Evolutionary conservation across 352 stramenopile genomes (phyloP), one percentile per base, ranked within the genome.

Genomic region (Globisporangium cederbergense): DNA sequence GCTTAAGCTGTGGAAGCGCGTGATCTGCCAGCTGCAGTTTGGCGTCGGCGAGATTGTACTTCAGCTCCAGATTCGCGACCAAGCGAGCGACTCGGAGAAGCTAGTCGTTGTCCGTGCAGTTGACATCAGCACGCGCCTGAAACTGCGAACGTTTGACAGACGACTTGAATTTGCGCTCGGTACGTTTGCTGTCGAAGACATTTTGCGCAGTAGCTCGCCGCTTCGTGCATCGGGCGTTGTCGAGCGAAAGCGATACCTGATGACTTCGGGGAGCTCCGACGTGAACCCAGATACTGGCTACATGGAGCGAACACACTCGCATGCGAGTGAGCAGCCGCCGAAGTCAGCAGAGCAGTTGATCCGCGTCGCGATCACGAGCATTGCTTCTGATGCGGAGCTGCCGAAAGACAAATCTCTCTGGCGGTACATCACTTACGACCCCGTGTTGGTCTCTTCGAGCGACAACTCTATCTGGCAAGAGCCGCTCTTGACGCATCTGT

Each of bases 1-100:
- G 52, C 64, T 92, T 1, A 95, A 93, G 61, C 54, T 95, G 28
- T 92, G 83, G 82, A 86, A 86, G 62, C 83, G 87, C 18, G 72
- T 91, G 32, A 64, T 88, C 20, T 88, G 82, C 52, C 58, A 83
- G 49, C 59, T 86, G 14, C 72, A 83, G 55, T 91, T 91, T 65
- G 73, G 74, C 9, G 76, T 91, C 20, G 70, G 74, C 18, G 71
- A 86, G 28, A 65, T 89, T 42, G 75, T 68, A 4, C 60, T 91
- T 11, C 77, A 72, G 20, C 67, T 91, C 30, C 74, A 87, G 72
- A 73, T 91, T 46, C 71, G 71, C 32, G 82, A 88, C 54, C 65
- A 85, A 20, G 72, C 66, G 1, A 64, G 71, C 11, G 43, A 55
- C 0, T 68, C 61, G 10, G 77, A 74, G 28, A 89, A 91, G 56